Evolutionary conservation across 2,329 filamentous ascomycete species (phyloP), one percentile per base, ranked within the genome.

Genomic region (Harringtonia lauricola): DNA sequence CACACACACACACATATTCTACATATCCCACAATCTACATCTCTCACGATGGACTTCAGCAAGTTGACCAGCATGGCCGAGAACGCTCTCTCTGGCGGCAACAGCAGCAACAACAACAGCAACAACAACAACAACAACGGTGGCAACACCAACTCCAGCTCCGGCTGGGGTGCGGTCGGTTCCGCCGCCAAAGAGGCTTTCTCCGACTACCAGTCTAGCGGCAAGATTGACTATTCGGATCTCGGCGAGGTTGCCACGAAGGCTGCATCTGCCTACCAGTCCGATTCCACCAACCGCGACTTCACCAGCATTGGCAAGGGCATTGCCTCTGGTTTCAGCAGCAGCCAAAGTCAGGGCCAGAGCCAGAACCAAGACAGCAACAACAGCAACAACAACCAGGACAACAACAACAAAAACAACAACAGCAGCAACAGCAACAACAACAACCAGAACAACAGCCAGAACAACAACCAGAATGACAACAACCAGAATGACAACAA

Each of bases 181-280:
- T 19, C 36, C 22, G 42, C 33, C 2, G 52, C 51, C 51, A 54
- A 54, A 47, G 35, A 52, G 46, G 52, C 49, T 44, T 50, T 33
- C 42, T 36, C 22, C 18, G 48, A 49, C 43, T 54, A 49, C 49
- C 29, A 47, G 45, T 45, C 47, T 40, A 61, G 62, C 59, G 59
- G 58, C 18, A 54, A 39, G 18, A 52, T 59, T 42, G 59, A 63
- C 44, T 58, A 53, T 47, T 45, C 44, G 36, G 55, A 58, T 44
- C 51, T 62, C 19, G 55, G 52, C 39, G 43, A 49, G 39, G 48
- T 64, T 1, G 61, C 60, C 33, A 56, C 59, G 49, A 55, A 57
- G 42, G 59, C 62, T 26, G 58, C 61, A 39, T 49, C 50, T 10
- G 54, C 51, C 8, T 54, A 54, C 52, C 30, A 41, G 29, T 38